These are phyloP conservation scores for Nicotiana tomentosiformis DNA, from an alignment of 257 asterid genomes.

Conservation along the genomic window DNA sequence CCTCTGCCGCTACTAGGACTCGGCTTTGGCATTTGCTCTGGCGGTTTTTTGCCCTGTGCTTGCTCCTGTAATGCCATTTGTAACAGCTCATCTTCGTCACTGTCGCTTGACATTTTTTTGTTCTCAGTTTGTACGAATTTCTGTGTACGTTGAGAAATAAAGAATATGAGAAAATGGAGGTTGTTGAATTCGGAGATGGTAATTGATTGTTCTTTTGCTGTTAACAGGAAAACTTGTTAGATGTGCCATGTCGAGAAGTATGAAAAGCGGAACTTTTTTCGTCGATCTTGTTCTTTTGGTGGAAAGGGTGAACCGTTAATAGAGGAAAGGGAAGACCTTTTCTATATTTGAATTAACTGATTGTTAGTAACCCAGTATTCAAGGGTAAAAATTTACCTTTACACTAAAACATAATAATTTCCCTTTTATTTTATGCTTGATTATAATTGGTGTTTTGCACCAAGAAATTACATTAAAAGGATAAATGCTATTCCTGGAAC, in stretches of 20 bases:
- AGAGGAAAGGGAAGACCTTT: neutral
- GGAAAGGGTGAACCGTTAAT: neutral
- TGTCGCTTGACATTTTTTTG: slow-evolving; percentile 64
- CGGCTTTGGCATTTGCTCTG: slow-evolving; percentile 50
- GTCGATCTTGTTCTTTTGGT: neutral
- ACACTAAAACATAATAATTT: too few species aligned
- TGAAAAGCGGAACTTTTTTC: neutral
- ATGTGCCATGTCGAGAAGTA: neutral
- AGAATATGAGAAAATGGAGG: neutral
- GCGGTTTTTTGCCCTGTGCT: slow-evolving; percentile 61
- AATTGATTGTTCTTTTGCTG: neutral
- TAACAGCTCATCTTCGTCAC: slow-evolving; percentile 89
- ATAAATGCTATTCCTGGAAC: too few species aligned
- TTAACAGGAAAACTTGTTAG: neutral
- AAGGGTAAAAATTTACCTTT: too few species aligned
- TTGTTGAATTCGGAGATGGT: neutral
- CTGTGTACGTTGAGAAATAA: neutral
- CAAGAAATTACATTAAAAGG: too few species aligned
- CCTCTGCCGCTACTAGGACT: slow-evolving; percentile 24
- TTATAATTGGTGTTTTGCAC: too few species aligned
- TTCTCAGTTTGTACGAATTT: neutral
- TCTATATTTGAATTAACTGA: neutral
- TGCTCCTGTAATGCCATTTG: slow-evolving; percentile 96
- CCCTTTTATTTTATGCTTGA: too few species aligned
- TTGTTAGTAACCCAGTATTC: too few species aligned